phyloP scores from a whole-genome alignment of 305 asterid genomes.

The Caryopteris hybrid region DNA sequence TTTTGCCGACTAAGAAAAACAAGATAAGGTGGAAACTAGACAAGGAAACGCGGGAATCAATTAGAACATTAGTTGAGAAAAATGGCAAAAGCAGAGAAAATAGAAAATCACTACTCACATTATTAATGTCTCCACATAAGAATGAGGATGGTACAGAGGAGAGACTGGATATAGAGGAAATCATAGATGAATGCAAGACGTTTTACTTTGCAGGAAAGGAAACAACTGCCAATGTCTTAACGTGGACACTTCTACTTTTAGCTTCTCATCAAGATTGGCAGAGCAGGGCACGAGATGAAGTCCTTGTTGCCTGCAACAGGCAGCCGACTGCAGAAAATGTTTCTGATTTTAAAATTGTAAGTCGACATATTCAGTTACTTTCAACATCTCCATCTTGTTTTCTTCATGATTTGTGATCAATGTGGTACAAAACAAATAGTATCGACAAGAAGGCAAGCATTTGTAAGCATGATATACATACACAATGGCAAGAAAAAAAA shows the following conservation, averaged over 20 bases:
- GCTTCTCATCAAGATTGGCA: slow-evolving; percentile 84
- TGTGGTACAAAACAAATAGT: background rate
- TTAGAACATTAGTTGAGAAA: slow-evolving; percentile 29
- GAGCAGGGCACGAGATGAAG: slow-evolving; percentile 61
- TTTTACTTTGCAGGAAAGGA: slow-evolving; percentile 60
- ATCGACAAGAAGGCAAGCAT: background rate
- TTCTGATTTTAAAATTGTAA: slow-evolving; percentile 43
- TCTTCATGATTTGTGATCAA: background rate
- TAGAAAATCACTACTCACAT: slow-evolving; percentile 34
- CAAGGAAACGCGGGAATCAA: slow-evolving; percentile 44
- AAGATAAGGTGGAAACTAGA: slow-evolving; percentile 49
- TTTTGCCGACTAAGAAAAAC: slow-evolving; percentile 57
- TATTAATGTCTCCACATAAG: slow-evolving; percentile 37
- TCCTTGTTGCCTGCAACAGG: slow-evolving; percentile 27
- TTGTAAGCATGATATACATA: background rate
- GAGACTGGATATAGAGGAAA: slow-evolving; percentile 32
- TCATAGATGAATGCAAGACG: slow-evolving; percentile 46
- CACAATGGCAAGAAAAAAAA: too few relatives aligned
- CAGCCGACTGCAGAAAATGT: slow-evolving; percentile 47
- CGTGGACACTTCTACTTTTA: slow-evolving; percentile 70
- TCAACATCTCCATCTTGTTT: background rate
- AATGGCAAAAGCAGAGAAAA: slow-evolving; percentile 27
- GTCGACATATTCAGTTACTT: slow-evolving; percentile 12
- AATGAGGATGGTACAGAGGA: slow-evolving; percentile 37
- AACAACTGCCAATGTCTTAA: slow-evolving; percentile 53